A percentile compares a stretch with the other conserved stretches of the same genome.
Conservation (phyloP, 495 filamentous ascomycete species). For the Penicillium odoratum region DNA sequence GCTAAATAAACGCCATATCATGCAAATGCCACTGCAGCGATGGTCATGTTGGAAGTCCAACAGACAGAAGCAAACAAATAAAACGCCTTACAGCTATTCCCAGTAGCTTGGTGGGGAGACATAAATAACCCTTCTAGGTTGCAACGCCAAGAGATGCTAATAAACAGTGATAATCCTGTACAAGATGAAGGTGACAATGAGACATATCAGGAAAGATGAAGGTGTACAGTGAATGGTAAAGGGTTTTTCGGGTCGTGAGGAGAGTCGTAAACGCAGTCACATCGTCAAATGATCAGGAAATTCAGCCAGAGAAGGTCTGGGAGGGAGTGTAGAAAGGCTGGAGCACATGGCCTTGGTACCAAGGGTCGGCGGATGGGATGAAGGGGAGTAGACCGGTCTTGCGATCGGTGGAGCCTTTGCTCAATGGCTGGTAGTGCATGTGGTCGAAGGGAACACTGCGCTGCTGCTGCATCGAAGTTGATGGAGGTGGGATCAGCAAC, state of each 20-base stretch:
- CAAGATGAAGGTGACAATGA: conserved; percentile 3
- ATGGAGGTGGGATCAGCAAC: conserved; percentile 83
- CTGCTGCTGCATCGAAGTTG: conserved; percentile 73
- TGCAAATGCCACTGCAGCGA: conserved; percentile 33
- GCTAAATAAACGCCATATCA: conserved; percentile 23
- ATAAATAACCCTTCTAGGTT: conserved; percentile 30
- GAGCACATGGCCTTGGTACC: conserved; percentile 36
- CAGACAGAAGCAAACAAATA: conserved; percentile 9
- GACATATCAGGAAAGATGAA: conserved; percentile 15
- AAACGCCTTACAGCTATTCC: conserved; percentile 29
- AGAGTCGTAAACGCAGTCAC: conserved; percentile 27
- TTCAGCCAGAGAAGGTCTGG: conserved; percentile 37
- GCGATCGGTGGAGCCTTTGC: conserved; percentile 70
- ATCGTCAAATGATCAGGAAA: conserved; percentile 20
- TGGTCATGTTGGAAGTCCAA: conserved; percentile 5
- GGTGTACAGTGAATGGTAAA: conserved; percentile 32
- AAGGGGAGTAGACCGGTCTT: conserved; percentile 85
- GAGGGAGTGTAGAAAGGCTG: conserved; percentile 42
- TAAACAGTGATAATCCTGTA: conserved; percentile 20
- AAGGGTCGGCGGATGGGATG: conserved; percentile 48
- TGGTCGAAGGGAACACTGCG: conserved; percentile 65
- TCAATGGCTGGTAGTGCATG: conserved; percentile 95
- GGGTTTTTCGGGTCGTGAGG: conserved; percentile 23
- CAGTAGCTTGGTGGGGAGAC: conserved; percentile 9
- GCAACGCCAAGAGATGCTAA: conserved; percentile 37